phyloP scores from a whole-genome alignment of 768 basidiomycete species.

The Mycena chlorophos region DNA sequence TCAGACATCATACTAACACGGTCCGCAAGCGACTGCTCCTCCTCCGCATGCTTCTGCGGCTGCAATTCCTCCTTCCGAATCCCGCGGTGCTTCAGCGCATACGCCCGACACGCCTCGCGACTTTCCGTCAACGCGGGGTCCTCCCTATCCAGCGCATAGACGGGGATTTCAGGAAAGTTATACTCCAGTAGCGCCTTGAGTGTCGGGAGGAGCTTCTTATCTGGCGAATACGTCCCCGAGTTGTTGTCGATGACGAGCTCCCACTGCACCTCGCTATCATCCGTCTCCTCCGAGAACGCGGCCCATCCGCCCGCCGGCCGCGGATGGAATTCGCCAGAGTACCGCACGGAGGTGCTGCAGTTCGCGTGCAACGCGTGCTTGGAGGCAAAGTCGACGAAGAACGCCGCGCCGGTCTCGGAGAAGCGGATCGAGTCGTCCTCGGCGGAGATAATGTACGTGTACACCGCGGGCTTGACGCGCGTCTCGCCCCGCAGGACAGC shows the following conservation, averaged over 20 bases:
- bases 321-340: slow-evolving; percentile 79
- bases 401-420: slow-evolving; percentile 84
- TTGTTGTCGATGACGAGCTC: slow-evolving; percentile 87
- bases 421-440: slow-evolving; percentile 79
- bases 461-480: slow-evolving; percentile 80
- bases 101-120: slow-evolving; percentile 64
- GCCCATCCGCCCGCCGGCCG: slow-evolving; percentile 70
- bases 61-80: slow-evolving; percentile 60
- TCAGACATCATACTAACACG: slow-evolving; percentile 19
- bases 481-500: slow-evolving; percentile 51
- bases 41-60: slow-evolving; percentile 53
- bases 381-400: slow-evolving; percentile 83
- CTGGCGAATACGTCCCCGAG: slow-evolving; percentile 82
- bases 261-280: slow-evolving; percentile 65
- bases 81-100: slow-evolving; percentile 62
- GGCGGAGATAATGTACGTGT: slow-evolving; percentile 80
- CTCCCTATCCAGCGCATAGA: slow-evolving; percentile 55
- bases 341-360: slow-evolving; percentile 65
- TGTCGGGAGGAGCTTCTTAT: slow-evolving; percentile 57
- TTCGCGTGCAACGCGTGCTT: slow-evolving; percentile 86
- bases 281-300: slow-evolving; percentile 53
- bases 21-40: slow-evolving; percentile 53
- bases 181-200: slow-evolving; percentile 64
- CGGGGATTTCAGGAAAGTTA: slow-evolving; percentile 68
- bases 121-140: slow-evolving; percentile 60